Percentiles rank a stretch among this genome's conserved stretches.
Evolutionary conservation across 164 flowering plant species (phyloP).

Genomic region (Brasenia schreberi): DNA sequence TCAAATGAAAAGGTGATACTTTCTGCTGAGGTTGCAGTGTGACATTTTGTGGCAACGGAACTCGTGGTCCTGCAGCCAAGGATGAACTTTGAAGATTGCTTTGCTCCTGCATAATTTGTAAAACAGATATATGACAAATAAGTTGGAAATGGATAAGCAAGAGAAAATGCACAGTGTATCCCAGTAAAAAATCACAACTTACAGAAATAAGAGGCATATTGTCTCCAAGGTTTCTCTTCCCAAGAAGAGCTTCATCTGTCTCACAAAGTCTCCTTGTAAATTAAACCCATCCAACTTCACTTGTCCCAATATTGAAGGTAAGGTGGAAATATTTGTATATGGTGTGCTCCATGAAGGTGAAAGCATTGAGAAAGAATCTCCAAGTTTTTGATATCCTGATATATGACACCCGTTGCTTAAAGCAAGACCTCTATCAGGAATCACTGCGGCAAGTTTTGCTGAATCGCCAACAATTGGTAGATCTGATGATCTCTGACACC

Average conservation of each 20-base stretch:
- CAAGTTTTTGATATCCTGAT: no score
- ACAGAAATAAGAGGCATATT: background rate
- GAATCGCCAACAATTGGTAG: no score
- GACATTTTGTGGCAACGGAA: conserved; percentile 5
- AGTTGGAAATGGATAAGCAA: background rate
- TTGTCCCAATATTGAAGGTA: background rate
- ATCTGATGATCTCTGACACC: no score
- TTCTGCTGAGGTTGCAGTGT: conserved; percentile 14
- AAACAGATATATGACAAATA: background rate
- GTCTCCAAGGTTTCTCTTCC: background rate
- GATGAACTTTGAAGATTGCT: conserved; percentile 7
- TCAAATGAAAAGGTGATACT: conserved; percentile 3
- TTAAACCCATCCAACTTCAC: background rate
- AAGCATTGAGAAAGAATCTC: no score
- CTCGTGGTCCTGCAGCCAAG: conserved; percentile 7
- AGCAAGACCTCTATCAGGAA: no score
- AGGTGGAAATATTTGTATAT: background rate
- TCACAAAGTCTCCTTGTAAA: background rate
- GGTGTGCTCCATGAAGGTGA: background rate
- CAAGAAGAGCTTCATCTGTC: background rate
- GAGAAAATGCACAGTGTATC: background rate
- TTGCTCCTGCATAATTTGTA: conserved; percentile 10
- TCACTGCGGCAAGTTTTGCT: no score
- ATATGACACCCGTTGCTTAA: no score
- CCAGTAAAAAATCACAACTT: background rate